phyloP scores from a whole-genome alignment of 108 stramenopile species.

The Cyclotella kingstonii region DNA sequence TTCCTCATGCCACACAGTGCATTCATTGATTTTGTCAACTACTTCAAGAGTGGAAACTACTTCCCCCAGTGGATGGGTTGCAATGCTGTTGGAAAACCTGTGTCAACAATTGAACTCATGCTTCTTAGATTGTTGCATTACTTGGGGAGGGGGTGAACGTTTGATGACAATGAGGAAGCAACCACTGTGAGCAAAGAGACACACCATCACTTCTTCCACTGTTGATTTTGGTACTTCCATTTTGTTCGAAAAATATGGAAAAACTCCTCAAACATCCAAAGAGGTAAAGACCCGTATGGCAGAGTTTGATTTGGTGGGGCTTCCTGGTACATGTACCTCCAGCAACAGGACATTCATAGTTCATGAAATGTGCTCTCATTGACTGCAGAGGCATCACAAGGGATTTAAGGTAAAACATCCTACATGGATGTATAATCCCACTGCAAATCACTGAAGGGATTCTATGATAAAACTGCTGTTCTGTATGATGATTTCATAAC shows the following conservation, averaged over 20 bases:
- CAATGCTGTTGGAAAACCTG: neutral
- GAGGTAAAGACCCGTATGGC: too few relatives aligned
- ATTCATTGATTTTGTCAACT: slow-evolving; percentile 3
- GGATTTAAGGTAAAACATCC: slow-evolving; percentile 17
- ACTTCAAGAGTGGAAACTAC: neutral
- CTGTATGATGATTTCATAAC: slow-evolving; percentile 13
- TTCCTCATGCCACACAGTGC: neutral
- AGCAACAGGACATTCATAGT: too few relatives aligned
- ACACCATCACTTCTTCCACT: too few relatives aligned
- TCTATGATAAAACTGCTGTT: slow-evolving; percentile 17
- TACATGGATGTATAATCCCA: slow-evolving; percentile 23
- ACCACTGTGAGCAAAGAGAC: slow-evolving; percentile 8
- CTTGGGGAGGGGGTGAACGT: slow-evolving; percentile 21
- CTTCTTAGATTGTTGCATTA: slow-evolving; percentile 10
- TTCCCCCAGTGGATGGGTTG: slow-evolving; percentile 3
- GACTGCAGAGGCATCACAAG: slow-evolving; percentile 13
- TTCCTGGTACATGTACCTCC: too few relatives aligned
- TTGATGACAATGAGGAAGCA: slow-evolving; percentile 23
- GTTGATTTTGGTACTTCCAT: too few relatives aligned
- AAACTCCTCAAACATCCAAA: too few relatives aligned
- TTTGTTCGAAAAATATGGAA: too few relatives aligned
- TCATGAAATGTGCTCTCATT: too few relatives aligned
- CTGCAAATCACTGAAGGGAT: slow-evolving; percentile 17
- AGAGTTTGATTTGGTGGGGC: too few relatives aligned
- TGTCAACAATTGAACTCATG: slow-evolving; percentile 11